Base-by-base conservation (phyloP, 2,329 filamentous ascomycete species). In the Exophiala bonariae region DNA sequence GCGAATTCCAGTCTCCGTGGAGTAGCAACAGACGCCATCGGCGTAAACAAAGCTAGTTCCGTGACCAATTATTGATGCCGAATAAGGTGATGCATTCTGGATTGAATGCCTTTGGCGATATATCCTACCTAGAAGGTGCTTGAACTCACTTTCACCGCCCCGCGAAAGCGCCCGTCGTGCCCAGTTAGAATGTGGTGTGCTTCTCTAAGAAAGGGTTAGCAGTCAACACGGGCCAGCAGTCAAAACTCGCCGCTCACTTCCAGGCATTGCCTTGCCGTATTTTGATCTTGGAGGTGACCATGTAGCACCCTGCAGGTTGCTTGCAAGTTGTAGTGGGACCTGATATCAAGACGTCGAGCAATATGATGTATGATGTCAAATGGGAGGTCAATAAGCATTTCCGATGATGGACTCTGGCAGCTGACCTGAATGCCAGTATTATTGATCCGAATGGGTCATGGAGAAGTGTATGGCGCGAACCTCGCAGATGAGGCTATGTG, bases 321-420 rank as follows among this genome's bases (percentile, higher is more conserved):
- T 32, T 77, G 75, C 34, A 87, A 66, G 51, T 77, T 71, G 49
- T 82, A 74, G 31, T 81, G 71, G 54, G 86, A 81, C 37, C 80
- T 73, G 19, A 83, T 66, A 14, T 77, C 70, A 28, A 88, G 70
- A 45, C 72, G 66, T 5, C 69, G 68, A 6, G 77, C 72, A 41
- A 87, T 76, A 41, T 78, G 73, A 40, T 78, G 78, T 20, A 86
- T 66, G n/a, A 87, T 70, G 64, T 88, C 85, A 59, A 79, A 82
- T 0, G 85, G 83, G 10, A 87, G 23, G 23, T 26, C 23, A 26
- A 26, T 26, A 11, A 26, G 23, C 23, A 26, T 26, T 6, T 26
- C 23, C 23, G 23, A 6, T 26, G 23, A 11, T 26, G 23, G 23
- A 11, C 6, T 26, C 23, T 26, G 6, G 23, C 11, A 6, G 23